These are phyloP conservation scores for Escovopsis sp. DNA, from an alignment of 2,329 filamentous ascomycete species.

Conservation along the genomic window DNA sequence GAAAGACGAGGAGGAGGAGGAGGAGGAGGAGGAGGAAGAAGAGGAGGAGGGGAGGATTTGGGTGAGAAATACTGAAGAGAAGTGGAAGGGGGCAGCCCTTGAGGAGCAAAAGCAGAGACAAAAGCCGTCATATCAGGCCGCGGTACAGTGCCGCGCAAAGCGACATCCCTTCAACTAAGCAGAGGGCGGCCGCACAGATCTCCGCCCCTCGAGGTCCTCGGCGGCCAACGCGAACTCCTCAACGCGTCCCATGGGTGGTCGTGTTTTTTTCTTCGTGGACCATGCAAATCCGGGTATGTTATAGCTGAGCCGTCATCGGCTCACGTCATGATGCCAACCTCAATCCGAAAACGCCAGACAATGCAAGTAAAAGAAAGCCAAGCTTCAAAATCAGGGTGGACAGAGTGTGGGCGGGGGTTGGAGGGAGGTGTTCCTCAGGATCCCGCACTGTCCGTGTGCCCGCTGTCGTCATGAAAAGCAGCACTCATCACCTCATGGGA, in stretches of 20 bases:
- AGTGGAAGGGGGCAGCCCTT: no score
- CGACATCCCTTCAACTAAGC: slow-evolving; percentile 3
- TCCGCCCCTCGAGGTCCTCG: slow-evolving; percentile 1
- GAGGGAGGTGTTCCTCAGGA: neutral
- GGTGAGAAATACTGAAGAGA: no score
- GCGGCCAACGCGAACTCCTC: slow-evolving; percentile 9
- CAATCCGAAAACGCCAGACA: slow-evolving; percentile 11
- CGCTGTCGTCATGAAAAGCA: no score
- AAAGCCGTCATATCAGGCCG: no score
- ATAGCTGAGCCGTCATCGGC: slow-evolving; percentile 9
- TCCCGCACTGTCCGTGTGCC: no score
- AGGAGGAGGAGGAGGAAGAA: slow-evolving; percentile 2
- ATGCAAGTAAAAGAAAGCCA: slow-evolving; percentile 13
- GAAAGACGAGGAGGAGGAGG: neutral
- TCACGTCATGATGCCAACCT: slow-evolving; percentile 8
- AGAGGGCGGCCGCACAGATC: slow-evolving; percentile 1
- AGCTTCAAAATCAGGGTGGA: slow-evolving; percentile 6
- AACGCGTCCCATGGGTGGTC: slow-evolving; percentile 5
- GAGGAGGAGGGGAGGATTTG: no score
- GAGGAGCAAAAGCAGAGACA: no score
- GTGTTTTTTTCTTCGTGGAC: slow-evolving; percentile 3
- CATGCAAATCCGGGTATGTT: slow-evolving; percentile 15
- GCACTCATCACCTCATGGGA: slow-evolving; percentile 3
- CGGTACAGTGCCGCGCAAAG: no score
- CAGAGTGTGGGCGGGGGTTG: no score